Conservation (phyloP, 768 basidiomycete species). For the Russula dissimulans region DNA sequence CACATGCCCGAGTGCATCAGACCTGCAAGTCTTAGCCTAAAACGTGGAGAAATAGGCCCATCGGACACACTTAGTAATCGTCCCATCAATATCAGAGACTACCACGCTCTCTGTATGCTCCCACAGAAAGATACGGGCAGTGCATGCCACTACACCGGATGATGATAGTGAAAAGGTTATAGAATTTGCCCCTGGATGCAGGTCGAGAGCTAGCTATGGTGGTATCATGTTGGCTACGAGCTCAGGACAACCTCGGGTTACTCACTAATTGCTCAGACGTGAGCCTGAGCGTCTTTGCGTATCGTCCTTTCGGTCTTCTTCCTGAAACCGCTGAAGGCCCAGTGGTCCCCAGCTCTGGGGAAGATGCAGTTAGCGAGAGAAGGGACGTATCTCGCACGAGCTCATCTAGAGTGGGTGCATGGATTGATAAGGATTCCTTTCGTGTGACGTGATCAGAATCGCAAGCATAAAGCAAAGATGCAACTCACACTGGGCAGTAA, state of each 20-base stretch:
- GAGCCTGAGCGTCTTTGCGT: conserved; percentile 84
- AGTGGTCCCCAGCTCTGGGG: background rate
- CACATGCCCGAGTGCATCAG: conserved; percentile 92
- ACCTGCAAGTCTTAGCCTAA: conserved; percentile 38
- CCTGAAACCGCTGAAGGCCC: background rate
- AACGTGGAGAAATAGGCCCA: background rate
- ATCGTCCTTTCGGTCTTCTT: conserved; percentile 40
- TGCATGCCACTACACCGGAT: conserved; percentile 72
- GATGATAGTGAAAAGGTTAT: conserved; percentile 90
- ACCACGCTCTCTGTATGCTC: conserved; percentile 85
- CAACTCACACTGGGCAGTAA: background rate
- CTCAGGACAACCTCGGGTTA: conserved; percentile 2
- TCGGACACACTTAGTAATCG: conserved; percentile 82
- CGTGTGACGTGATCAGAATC: background rate
- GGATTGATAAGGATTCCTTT: background rate
- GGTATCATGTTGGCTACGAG: background rate
- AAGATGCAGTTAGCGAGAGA: background rate
- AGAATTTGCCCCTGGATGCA: conserved; percentile 81
- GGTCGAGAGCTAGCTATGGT: conserved; percentile 67
- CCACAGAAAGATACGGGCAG: conserved; percentile 94
- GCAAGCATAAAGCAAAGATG: background rate
- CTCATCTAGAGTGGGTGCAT: background rate
- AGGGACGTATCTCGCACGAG: background rate
- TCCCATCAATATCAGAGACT: conserved; percentile 97
- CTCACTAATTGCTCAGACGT: conserved; percentile 91